Conservation (phyloP, 345 rosid species). For the Isatis tinctoria region DNA sequence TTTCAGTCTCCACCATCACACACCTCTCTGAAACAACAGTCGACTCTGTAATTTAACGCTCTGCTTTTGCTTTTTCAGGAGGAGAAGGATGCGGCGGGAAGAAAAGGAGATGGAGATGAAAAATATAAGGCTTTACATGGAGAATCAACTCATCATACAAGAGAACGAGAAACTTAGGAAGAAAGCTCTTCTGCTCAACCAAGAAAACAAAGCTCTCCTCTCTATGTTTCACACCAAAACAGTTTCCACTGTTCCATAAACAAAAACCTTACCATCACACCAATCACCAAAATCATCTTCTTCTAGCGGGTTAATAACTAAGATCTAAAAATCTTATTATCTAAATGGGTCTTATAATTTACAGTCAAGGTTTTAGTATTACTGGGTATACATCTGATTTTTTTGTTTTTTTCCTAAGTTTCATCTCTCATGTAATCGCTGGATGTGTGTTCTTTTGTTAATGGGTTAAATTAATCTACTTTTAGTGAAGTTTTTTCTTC, state of each 20-base stretch:
- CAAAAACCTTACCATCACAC: conserved; percentile 5
- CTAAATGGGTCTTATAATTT: conserved; percentile 8
- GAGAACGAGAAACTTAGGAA: conserved; percentile 68
- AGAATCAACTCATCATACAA: conserved; percentile 61
- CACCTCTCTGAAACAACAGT: neutral
- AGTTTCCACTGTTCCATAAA: conserved; percentile 9
- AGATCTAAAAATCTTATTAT: conserved; percentile 6
- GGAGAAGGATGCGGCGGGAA: conserved; percentile 29
- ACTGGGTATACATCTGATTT: conserved; percentile 26
- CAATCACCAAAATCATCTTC: conserved; percentile 13
- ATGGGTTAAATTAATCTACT: conserved; percentile 1
- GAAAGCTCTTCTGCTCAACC: conserved; percentile 60
- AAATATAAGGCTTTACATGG: conserved; percentile 58
- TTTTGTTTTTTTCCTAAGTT: neutral
- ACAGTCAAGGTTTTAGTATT: conserved; percentile 23
- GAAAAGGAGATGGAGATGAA: conserved; percentile 45
- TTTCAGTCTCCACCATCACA: neutral
- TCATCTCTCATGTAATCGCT: conserved; percentile 11
- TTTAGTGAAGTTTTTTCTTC: neutral
- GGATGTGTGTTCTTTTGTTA: neutral
- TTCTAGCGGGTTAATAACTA: neutral
- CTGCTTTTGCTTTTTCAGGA: conserved; percentile 15
- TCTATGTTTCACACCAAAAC: conserved; percentile 44
- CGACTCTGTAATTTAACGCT: neutral
- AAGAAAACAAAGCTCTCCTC: conserved; percentile 64